Percentiles rank a stretch among this genome's conserved stretches.
These are phyloP conservation scores for Diaporthe longicolla DNA, from an alignment of 2,329 filamentous ascomycete species.

Conservation along the genomic window DNA sequence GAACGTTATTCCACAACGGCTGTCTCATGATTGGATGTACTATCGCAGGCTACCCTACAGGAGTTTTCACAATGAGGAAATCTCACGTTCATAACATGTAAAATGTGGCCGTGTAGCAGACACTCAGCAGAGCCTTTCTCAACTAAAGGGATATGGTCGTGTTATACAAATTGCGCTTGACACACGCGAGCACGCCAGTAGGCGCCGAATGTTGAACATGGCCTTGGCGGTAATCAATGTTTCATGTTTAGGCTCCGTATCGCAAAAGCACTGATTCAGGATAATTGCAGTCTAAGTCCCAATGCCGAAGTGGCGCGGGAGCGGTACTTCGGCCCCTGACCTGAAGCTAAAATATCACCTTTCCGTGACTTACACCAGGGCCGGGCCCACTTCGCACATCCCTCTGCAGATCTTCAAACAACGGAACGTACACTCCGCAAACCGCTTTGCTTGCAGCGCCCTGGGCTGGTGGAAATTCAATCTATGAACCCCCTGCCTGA, in stretches of 20 bases:
- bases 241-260: constrained; percentile 20
- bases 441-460: not conserved
- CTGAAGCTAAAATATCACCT: constrained; percentile 49
- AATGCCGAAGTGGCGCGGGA: constrained; percentile 23
- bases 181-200: constrained; percentile 1
- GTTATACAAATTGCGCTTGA: not conserved
- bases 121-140: too few species aligned
- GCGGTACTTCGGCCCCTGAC: constrained; percentile 35
- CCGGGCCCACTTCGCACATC: constrained; percentile 23
- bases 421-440: constrained; percentile 31
- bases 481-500: not conserved
- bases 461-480: not conserved
- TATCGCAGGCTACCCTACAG: too few species aligned
- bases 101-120: too few species aligned
- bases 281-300: constrained; percentile 3
- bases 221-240: constrained; percentile 18
- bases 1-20: too few species aligned
- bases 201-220: not conserved
- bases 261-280: constrained; percentile 7
- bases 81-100: too few species aligned
- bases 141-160: not conserved
- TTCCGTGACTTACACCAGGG: constrained; percentile 44
- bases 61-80: too few species aligned
- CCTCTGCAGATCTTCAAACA: constrained; percentile 28
- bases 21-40: too few species aligned